phyloP scores from a whole-genome alignment of 1,139 yeast species.

The Scheffersomyces stambukii region DNA sequence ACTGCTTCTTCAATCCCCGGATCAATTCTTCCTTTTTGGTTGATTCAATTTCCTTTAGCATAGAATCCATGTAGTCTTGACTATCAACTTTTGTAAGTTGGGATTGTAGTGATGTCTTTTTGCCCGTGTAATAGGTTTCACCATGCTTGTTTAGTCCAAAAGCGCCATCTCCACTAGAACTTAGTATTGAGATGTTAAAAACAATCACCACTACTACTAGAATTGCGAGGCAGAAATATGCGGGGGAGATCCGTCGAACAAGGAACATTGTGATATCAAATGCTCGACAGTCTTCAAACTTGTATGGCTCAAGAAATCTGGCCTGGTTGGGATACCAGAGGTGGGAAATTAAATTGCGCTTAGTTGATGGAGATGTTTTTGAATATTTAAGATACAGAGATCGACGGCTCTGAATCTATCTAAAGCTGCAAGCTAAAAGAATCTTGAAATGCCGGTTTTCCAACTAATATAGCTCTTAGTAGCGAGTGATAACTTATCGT shows the following conservation, averaged over 20 bases:
- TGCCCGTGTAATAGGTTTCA: constrained; percentile 10
- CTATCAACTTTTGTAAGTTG: constrained; percentile 10
- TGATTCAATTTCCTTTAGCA: constrained; percentile 12
- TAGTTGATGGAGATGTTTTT: no score
- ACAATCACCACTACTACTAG: constrained; percentile 6
- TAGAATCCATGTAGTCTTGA: constrained; percentile 5
- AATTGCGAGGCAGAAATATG: constrained; percentile 8
- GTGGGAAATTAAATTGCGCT: no score
- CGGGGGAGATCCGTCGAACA: constrained; percentile 9
- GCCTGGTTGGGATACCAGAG: no score
- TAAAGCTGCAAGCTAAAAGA: no score
- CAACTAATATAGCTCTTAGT: no score
- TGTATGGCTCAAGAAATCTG: no score
- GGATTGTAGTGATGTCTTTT: constrained; percentile 7
- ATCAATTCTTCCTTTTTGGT: constrained; percentile 11
- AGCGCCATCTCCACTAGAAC: constrained; percentile 2
- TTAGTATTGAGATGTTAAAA: constrained; percentile 9
- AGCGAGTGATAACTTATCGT: no score
- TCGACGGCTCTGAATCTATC: no score
- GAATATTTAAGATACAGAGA: no score
- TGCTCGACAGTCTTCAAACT: no score
- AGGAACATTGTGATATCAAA: no score
- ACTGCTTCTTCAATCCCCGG: constrained; percentile 7
- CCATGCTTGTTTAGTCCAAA: not conserved
- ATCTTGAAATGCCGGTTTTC: no score